Base-by-base conservation (phyloP, 106 monocot species). In the Platanthera guangdongensis region DNA sequence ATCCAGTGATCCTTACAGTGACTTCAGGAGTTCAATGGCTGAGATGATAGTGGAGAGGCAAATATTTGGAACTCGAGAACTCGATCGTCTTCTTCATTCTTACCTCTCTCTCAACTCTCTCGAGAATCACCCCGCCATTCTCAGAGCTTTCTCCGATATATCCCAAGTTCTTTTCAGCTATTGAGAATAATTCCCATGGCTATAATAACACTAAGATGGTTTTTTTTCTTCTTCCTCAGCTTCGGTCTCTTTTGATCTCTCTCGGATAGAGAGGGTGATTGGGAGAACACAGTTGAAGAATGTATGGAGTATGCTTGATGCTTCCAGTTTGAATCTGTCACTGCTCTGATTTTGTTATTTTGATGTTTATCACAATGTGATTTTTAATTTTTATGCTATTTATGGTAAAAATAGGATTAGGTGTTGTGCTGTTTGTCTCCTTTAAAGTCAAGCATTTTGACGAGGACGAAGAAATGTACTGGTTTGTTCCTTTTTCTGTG, bases 41-140 rank as follows among this genome's bases (percentile, higher is more conserved):
- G 94, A 94, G 83, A 94, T 94, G 94, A 88, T 94, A 18, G 64
- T 87, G 74, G 82, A 80, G 68, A 80, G 80, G 48, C 74, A 59
- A 60, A 83, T 77, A 28, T 68, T 79, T 22, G 71, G 57, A 13
- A 72, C 57, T 9, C 12, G 22, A 32, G 84, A 87, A 2, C 51
- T 85, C 72, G 77, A 84, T 21, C 50, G 52, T 0, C 86, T 89
- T 15, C 84, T 89, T 51, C 50, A 45, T 8, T 65, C 57, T 30
- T 89, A 89, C 71, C 84, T 89, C 6, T 28, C 52, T 1, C 65
- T 89, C 22, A 89, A 89, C 69, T 73, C 73, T 8, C 75, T 68
- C 45, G 47, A 68, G 54, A 79, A 80, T 45, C 86, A 89, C 18
- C 55, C 75, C 1, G 68, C 77, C 51, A 89, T 89, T 68, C 9